These are phyloP conservation scores for Malassezia nana DNA, from an alignment of 1,284 basidiomycete genomes.

Conservation along the genomic window DNA sequence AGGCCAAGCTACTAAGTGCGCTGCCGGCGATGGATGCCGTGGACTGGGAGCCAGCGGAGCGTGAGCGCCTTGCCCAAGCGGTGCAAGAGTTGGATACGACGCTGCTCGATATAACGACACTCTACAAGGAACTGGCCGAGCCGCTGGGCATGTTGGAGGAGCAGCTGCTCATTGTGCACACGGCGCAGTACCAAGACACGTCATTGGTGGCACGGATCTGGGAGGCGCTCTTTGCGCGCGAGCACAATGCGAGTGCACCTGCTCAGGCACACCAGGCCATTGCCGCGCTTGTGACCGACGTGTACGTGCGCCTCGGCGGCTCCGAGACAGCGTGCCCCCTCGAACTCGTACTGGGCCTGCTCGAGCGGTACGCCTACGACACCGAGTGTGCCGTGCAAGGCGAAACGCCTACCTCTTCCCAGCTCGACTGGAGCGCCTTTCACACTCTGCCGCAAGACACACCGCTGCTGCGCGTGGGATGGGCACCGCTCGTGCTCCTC, in stretches of 20 bases:
- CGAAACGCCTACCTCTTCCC: background rate
- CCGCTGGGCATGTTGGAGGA: slow-evolving; percentile 73
- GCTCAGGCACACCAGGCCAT: slow-evolving; percentile 26
- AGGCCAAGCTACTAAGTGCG: slow-evolving; percentile 60
- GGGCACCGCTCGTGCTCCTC: slow-evolving; percentile 66
- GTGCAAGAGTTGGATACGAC: slow-evolving; percentile 51
- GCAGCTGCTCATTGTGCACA: slow-evolving; percentile 82
- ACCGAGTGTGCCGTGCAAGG: slow-evolving; percentile 17
- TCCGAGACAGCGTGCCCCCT: slow-evolving; percentile 41
- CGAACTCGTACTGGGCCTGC: slow-evolving; percentile 31
- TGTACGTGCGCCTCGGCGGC: slow-evolving; percentile 21
- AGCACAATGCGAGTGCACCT: slow-evolving; percentile 51
- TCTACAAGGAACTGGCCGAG: slow-evolving; percentile 79
- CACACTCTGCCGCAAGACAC: background rate
- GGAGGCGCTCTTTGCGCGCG: slow-evolving; percentile 71
- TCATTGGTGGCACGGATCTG: slow-evolving; percentile 72
- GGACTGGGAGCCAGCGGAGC: slow-evolving; percentile 36
- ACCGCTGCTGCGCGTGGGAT: slow-evolving; percentile 53
- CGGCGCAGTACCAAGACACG: slow-evolving; percentile 82
- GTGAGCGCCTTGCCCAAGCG: slow-evolving; percentile 53
- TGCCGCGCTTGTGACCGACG: slow-evolving; percentile 24
- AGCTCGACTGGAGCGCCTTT: slow-evolving; percentile 3
- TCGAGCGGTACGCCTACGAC: slow-evolving; percentile 35
- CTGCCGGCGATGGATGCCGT: slow-evolving; percentile 27
- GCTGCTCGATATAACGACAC: slow-evolving; percentile 53